Conservation (phyloP, 2,329 filamentous ascomycete genomes). For the Byssochlamys sp. region DNA sequence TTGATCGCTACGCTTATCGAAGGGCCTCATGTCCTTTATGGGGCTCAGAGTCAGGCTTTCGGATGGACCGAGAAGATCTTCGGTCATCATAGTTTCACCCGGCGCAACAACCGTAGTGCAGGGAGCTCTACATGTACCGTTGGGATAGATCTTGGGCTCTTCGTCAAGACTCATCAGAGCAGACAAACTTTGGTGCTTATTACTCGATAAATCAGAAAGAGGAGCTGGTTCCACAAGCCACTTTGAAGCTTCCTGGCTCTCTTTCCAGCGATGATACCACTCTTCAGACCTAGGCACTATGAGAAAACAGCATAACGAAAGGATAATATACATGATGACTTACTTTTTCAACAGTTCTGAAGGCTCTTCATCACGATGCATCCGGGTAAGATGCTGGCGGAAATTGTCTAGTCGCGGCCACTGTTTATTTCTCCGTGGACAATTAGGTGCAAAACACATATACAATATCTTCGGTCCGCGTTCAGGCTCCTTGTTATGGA, state of each 20-base stretch:
- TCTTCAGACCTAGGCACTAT: slow-evolving; percentile 13
- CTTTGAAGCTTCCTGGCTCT: slow-evolving; percentile 10
- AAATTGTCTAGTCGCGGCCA: slow-evolving; percentile 86
- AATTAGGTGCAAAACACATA: slow-evolving; percentile 50
- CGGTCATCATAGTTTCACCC: background rate
- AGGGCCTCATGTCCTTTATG: background rate
- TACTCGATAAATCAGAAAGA: background rate
- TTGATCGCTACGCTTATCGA: background rate
- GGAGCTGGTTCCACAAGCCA: slow-evolving; percentile 10
- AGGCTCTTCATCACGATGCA: slow-evolving; percentile 48
- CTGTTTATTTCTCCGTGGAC: slow-evolving; percentile 53
- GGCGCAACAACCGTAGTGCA: slow-evolving; percentile 1
- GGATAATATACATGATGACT: slow-evolving; percentile 10
- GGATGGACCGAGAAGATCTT: slow-evolving; percentile 1
- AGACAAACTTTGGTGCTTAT: background rate
- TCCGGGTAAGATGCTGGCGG: slow-evolving; percentile 61
- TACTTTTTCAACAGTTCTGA: slow-evolving; percentile 41
- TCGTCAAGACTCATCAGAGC: background rate
- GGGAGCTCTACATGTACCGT: slow-evolving; percentile 1
- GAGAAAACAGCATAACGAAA: background rate
- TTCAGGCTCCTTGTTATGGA: slow-evolving; percentile 48
- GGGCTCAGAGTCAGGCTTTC: slow-evolving; percentile 5
- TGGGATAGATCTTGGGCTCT: background rate
- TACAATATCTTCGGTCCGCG: slow-evolving; percentile 45
- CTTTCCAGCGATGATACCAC: slow-evolving; percentile 25